These are phyloP conservation scores for Cardamine occulta DNA, from an alignment of 345 rosid genomes.

Conservation along the genomic window DNA sequence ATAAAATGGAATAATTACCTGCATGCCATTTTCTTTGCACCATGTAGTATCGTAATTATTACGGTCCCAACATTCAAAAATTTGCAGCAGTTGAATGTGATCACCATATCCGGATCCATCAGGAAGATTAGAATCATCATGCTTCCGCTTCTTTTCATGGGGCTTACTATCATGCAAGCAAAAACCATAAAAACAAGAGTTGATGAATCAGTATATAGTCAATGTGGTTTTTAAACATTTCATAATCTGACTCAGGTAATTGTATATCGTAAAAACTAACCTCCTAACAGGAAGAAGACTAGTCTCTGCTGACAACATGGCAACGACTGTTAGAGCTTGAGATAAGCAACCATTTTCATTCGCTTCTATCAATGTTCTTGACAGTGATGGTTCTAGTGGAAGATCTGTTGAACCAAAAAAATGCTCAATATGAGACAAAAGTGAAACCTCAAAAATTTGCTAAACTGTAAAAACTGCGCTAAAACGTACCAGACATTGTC, in stretches of 20 bases:
- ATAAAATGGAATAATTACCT: constrained; percentile 52
- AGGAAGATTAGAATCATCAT: constrained; percentile 64
- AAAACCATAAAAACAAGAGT: constrained; percentile 6
- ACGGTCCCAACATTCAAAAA: constrained; percentile 80
- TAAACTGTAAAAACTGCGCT: constrained; percentile 22
- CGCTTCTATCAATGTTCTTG: constrained; percentile 93
- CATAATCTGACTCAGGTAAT: constrained; percentile 11
- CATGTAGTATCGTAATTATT: constrained; percentile 67
- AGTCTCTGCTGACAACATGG: constrained; percentile 96
- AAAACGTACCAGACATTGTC: constrained; percentile 83
- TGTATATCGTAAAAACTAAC: constrained; percentile 47
- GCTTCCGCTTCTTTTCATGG: constrained; percentile 85
- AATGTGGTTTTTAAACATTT: constrained; percentile 24
- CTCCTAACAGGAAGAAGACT: constrained; percentile 76
- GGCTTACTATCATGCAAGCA: constrained; percentile 54
- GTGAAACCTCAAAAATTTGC: background rate
- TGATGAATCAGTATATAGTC: constrained; percentile 9
- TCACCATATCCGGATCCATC: constrained; percentile 96
- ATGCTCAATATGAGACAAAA: constrained; percentile 6
- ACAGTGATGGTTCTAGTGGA: constrained; percentile 95
- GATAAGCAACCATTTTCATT: constrained; percentile 80
- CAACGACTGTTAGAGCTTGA: constrained; percentile 91
- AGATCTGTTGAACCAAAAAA: constrained; percentile 64
- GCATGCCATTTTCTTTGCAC: constrained; percentile 79
- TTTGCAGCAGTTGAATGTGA: constrained; percentile 90